Base-by-base conservation (phyloP, 306 rosid genomes). In the Boehmeria nivea region DNA sequence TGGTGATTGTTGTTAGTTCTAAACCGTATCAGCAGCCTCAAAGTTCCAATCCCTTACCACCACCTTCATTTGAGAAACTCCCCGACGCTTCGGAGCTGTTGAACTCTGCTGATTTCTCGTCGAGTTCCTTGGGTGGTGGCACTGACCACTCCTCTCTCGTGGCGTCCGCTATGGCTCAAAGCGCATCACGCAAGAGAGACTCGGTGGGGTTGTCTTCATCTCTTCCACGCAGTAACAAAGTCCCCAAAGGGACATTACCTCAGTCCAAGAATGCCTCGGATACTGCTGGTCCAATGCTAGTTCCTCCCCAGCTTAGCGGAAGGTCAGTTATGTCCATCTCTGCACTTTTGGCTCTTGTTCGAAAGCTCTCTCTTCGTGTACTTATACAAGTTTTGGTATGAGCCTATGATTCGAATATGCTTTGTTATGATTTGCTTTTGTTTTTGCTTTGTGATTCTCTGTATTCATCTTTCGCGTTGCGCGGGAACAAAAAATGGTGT, bases 241-340 rank as follows among this genome's bases (percentile, higher is more conserved):
- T 82, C 73, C 95, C 94, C 0, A 76, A 77, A 70, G 86, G 87
- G 47, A 64, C 69, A 57, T 62, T 85, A 81, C 83, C 76, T 57
- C 83, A 61, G 62, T 76, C 94, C 43, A 84, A 72, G 76, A 73
- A 55, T 73, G 67, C 80, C 66, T 94, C 98, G 25, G 98, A 90
- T 55, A 87, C 94, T 36, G 45, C 52, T 56, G 61, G 83, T 40
- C 75, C 77, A 26, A 6, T 76, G 72, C 66, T 90, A 40, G 71
- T 84, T 70, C 98, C 98, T 11, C 98, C 98, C 54, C 98, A 90
- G 79, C 83, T 90, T 55, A 71, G 72, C n/a, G 98, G 95, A 76
- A 90, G 97, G 97, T 86, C 40, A 48, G 97, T 74, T 18, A 25
- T 20, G 12, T 62, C 15, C 42, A 4, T 34, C 8, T 31, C 36